Conservation (phyloP, 2,329 filamentous ascomycete genomes). For the Cyphellophora attinorum region DNA sequence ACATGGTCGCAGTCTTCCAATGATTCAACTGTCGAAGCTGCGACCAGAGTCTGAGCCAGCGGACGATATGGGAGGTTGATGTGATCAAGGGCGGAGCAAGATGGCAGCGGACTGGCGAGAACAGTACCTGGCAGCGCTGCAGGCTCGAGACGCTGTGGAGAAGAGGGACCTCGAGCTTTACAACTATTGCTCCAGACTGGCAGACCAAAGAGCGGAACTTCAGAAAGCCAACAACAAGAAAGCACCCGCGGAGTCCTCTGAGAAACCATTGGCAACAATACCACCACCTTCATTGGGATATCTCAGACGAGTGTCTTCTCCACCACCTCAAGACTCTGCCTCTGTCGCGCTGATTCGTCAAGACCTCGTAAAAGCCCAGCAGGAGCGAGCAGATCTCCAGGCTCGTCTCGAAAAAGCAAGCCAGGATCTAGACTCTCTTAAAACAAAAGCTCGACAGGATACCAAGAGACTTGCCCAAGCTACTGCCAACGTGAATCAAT, state of each 20-base stretch:
- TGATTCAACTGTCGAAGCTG: too few relatives aligned
- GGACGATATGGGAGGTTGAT: too few relatives aligned
- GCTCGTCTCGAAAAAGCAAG: slow-evolving; percentile 53
- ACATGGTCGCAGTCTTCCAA: too few relatives aligned
- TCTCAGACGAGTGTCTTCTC: slow-evolving; percentile 22
- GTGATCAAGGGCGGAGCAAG: too few relatives aligned
- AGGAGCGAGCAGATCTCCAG: slow-evolving; percentile 60
- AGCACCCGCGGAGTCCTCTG: slow-evolving; percentile 43
- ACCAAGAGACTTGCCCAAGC: slow-evolving; percentile 52
- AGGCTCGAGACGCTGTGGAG: slow-evolving; percentile 61
- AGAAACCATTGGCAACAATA: slow-evolving; percentile 38
- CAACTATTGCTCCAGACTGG: slow-evolving; percentile 55
- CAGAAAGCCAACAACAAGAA: slow-evolving; percentile 9
- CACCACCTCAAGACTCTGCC: slow-evolving; percentile 24
- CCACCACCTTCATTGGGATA: slow-evolving; percentile 20
- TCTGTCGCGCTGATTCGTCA: slow-evolving; percentile 39
- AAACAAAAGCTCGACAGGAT: slow-evolving; percentile 50
- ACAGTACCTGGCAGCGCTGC: slow-evolving; percentile 68
- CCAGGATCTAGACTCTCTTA: slow-evolving; percentile 55
- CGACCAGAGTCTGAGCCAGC: too few relatives aligned
- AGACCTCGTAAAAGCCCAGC: slow-evolving; percentile 68
- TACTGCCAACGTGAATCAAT: slow-evolving; percentile 49
- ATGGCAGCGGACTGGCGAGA: slow-evolving; percentile 60
- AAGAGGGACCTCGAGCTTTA: slow-evolving; percentile 59
- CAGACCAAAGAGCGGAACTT: slow-evolving; percentile 19